Evolutionary conservation across 192 early-diverging fungal genomes (phyloP), one percentile per base, ranked within the genome.

Genomic region (Thoreauomyces humboldtii): DNA sequence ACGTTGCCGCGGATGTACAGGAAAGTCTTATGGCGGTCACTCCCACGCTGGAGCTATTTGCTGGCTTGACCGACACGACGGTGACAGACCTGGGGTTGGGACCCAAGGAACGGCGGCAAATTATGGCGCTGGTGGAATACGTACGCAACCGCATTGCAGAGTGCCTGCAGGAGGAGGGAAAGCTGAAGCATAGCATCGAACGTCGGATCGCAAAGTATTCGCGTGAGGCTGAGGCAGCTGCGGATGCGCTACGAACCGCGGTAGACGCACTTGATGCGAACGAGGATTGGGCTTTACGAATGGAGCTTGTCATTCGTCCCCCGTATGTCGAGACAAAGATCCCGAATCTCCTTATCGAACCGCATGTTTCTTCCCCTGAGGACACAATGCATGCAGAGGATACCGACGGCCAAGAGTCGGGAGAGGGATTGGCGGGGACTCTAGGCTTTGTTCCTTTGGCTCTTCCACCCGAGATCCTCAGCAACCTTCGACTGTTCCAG

Each of bases 91-190:
- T 69, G 11, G 67, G 68, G 0, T 50, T 84, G 22, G 44, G 74
- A 22, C 34, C 71, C 19, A 74, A 74, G 62, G 81, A 83, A 47
- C 60, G 75, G 25, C 53, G 77, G 2, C 77, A 81, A 42, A 53
- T 84, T 4, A 21, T 84, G 47, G 79, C 78, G 6, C 60, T 84
- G 62, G 44, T 64, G 3, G 81, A 84, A 32, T 81, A 81, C 46
- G 71, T 79, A 14, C 53, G 76, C 3, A 84, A 81, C 50, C 36
- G 78, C 4, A 75, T 84, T 43, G 78, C 77, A 41, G 81, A 84
- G 53, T 67, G 73, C 37, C 43, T 81, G 41, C 73, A 75, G 53
- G 81, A 84, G 63, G 72, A 73, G 36, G 64, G 65, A 28, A 79
- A 78, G 58, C 64, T 81, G 27, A 84, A 84, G 61, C 77, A 77